phyloP scores from a whole-genome alignment of 768 basidiomycete genomes.

The Tylopilus subfusipes region DNA sequence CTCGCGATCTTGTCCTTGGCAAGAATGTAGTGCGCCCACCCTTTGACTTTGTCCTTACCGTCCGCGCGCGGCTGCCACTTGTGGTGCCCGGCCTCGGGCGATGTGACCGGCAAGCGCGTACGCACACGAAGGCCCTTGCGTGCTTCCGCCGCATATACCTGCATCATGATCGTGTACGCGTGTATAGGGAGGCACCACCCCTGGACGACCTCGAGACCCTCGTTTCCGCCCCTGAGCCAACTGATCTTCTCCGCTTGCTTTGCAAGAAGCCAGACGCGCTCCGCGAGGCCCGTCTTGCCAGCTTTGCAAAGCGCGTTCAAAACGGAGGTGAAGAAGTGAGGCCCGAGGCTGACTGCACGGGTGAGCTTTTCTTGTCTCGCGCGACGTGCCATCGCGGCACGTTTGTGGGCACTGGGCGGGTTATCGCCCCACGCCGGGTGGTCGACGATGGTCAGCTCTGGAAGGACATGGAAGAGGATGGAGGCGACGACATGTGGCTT shows the following conservation, averaged over 20 bases:
- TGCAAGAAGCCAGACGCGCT: conserved; percentile 63
- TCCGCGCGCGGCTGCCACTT: conserved; percentile 17
- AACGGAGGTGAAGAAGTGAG: conserved; percentile 54
- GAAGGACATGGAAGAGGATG: conserved; percentile 54
- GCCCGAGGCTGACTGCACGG: conserved; percentile 51
- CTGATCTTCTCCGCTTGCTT: conserved; percentile 56
- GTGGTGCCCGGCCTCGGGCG: conserved; percentile 3
- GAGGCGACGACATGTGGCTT: conserved; percentile 40
- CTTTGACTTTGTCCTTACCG: conserved; percentile 25
- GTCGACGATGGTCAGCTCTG: conserved; percentile 43
- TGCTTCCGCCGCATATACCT: conserved; percentile 52
- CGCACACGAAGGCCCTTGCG: conserved; percentile 23
- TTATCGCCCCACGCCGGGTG: conserved; percentile 38
- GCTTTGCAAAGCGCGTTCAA: conserved; percentile 60
- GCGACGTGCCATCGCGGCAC: conserved; percentile 21
- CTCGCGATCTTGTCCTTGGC: conserved; percentile 18
- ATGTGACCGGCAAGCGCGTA: conserved; percentile 2
- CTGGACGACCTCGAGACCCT: conserved; percentile 20
- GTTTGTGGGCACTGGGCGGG: conserved; percentile 25
- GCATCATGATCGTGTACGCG: conserved; percentile 72
- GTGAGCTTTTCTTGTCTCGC: conserved; percentile 32
- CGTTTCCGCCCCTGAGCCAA: conserved; percentile 32
- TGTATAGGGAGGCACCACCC: conserved; percentile 67
- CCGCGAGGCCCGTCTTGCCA: conserved; percentile 51
- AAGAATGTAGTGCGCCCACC: conserved; percentile 37